phyloP scores from a whole-genome alignment of 2,329 filamentous ascomycete species.

The Aspergillus viridinutans region DNA sequence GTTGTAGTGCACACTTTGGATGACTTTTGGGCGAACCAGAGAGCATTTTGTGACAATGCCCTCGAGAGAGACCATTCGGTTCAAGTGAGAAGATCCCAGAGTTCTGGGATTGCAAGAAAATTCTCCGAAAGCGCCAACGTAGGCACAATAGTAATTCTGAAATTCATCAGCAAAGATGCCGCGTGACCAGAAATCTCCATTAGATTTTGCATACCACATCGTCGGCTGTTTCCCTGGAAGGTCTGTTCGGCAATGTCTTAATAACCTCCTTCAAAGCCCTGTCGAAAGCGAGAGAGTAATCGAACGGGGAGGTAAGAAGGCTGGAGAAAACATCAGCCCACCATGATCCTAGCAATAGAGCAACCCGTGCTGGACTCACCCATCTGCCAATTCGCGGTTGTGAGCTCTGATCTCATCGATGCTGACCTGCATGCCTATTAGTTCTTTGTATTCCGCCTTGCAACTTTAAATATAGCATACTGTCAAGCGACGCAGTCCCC shows the following conservation, averaged over 20 bases:
- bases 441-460: conserved; percentile 1
- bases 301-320: conserved; percentile 80
- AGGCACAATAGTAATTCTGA: conserved; percentile 84
- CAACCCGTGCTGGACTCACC: conserved; percentile 33
- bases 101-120: conserved; percentile 93
- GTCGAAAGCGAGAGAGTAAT: conserved; percentile 84
- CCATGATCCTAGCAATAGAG: neutral
- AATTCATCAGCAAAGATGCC: conserved; percentile 7
- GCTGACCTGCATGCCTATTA: conserved; percentile 52
- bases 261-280: conserved; percentile 85
- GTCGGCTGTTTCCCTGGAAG: conserved; percentile 68
- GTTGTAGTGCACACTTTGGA: conserved; percentile 96
- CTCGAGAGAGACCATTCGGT: conserved; percentile 95
- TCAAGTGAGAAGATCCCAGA: conserved; percentile 80
- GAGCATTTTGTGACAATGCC: conserved; percentile 97
- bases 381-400: conserved; percentile 73
- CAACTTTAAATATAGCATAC: conserved; percentile 32
- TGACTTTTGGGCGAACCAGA: conserved; percentile 91
- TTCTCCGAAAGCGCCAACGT: conserved; percentile 90
- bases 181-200: neutral
- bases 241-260: conserved; percentile 69
- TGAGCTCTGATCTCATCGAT: conserved; percentile 90
- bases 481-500: conserved; percentile 55
- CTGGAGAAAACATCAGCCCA: conserved; percentile 24
- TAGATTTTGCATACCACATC: conserved; percentile 56